Evolutionary conservation across 2,329 filamentous ascomycete genomes (phyloP).

Genomic region (Phialophora expanda): DNA sequence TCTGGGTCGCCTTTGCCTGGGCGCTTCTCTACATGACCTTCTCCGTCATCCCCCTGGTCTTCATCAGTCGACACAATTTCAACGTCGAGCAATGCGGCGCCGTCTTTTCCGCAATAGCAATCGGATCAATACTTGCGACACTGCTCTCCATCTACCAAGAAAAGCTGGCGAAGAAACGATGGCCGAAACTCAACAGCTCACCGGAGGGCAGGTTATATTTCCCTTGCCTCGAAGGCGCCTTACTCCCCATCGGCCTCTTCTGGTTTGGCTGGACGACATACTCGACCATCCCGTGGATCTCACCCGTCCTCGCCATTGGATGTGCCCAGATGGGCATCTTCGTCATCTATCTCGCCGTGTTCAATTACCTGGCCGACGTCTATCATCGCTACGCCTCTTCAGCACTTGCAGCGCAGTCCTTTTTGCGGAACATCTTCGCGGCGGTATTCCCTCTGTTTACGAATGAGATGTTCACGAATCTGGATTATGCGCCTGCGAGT

Average conservation of each 20-base stretch:
- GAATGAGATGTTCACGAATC: slow-evolving; percentile 70
- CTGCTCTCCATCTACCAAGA: slow-evolving; percentile 75
- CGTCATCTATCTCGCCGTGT: slow-evolving; percentile 82
- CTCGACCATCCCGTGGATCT: slow-evolving; percentile 70
- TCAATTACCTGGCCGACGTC: slow-evolving; percentile 90
- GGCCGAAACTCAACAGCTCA: slow-evolving; percentile 47
- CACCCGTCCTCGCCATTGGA: slow-evolving; percentile 70
- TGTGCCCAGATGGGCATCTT: slow-evolving; percentile 86
- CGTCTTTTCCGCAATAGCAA: slow-evolving; percentile 74
- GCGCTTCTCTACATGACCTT: slow-evolving; percentile 86
- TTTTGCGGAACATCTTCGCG: slow-evolving; percentile 82
- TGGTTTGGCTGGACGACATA: slow-evolving; percentile 72
- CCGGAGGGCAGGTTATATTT: slow-evolving; percentile 86
- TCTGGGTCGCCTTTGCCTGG: slow-evolving; percentile 92
- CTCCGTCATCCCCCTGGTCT: slow-evolving; percentile 78
- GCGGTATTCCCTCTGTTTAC: slow-evolving; percentile 82
- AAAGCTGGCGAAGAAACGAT: slow-evolving; percentile 31
- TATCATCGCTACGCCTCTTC: slow-evolving; percentile 86
- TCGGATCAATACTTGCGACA: slow-evolving; percentile 70
- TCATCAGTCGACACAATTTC: slow-evolving; percentile 70
- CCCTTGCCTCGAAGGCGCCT: slow-evolving; percentile 73
- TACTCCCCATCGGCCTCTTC: slow-evolving; percentile 81
- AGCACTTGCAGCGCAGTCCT: slow-evolving; percentile 83
- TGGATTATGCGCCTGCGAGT: slow-evolving; percentile 74
- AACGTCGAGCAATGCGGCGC: slow-evolving; percentile 69